These are phyloP conservation scores for Hansenula sp. DNA, from an alignment of 1,139 yeast species.

Conservation along the genomic window DNA sequence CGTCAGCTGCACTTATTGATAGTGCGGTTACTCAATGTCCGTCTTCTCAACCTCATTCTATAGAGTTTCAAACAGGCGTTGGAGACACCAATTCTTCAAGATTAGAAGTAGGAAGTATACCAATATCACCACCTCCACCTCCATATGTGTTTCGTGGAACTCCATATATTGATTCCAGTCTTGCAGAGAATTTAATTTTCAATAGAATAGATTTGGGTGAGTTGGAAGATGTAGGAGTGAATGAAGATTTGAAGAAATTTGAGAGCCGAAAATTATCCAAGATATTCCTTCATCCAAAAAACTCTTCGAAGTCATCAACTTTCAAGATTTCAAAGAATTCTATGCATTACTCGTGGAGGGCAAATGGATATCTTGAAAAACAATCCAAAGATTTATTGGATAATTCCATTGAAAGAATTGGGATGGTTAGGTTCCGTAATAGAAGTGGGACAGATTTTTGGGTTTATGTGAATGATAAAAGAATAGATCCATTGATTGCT, in stretches of 20 bases:
- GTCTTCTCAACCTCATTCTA: not conserved
- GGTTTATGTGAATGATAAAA: slow-evolving; percentile 8
- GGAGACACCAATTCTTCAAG: not conserved
- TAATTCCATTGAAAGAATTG: slow-evolving; percentile 14
- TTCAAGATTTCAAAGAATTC: slow-evolving; percentile 7
- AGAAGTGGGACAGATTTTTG: slow-evolving; percentile 3
- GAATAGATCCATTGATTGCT: slow-evolving; percentile 12
- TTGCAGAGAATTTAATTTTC: slow-evolving; percentile 6
- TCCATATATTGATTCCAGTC: slow-evolving; percentile 14
- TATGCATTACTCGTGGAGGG: slow-evolving; percentile 13
- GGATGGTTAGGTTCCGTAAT: slow-evolving; percentile 5
- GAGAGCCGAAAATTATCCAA: slow-evolving; percentile 7
- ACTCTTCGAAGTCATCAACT: not conserved
- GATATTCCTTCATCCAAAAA: not conserved
- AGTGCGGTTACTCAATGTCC: not conserved
- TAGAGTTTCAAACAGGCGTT: too few relatives aligned
- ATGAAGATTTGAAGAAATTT: slow-evolving; percentile 1
- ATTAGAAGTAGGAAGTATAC: too few relatives aligned
- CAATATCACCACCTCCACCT: not conserved
- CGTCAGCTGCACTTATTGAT: not conserved
- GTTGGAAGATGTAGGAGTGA: not conserved
- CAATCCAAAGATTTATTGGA: not conserved
- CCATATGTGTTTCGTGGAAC: not conserved
- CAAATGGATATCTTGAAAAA: slow-evolving; percentile 19
- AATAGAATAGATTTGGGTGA: slow-evolving; percentile 7